Base-by-base conservation (phyloP, 345 rosid species). In the Citrus maxima region DNA sequence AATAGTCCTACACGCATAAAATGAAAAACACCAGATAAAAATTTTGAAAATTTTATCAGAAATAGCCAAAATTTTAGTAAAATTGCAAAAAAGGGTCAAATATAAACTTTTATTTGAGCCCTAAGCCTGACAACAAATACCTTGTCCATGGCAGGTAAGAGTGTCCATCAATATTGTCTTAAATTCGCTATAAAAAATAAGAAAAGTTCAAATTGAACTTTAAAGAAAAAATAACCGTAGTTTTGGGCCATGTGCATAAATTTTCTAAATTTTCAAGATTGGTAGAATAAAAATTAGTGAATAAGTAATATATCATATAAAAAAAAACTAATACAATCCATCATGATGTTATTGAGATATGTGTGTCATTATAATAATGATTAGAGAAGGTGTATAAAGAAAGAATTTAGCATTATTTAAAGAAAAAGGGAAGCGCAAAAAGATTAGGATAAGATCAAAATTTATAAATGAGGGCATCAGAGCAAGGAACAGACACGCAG, bases 391-490 rank as follows among this genome's bases (percentile, higher is more conserved):
- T 61, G 63, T 40, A 4, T 67, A 63, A 63, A 63, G 27, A 42
- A 40, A 35, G 66, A n/a, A 35, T 28, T 59, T 42, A 8, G 5
- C 14, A 2, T 73, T 16, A 3, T 40, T 37, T 27, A 63, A 64
- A 51, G 0, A 18, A 25, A 32, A 66, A 34, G 56, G 30, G 25
- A 28, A 72, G 51, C 59, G 42, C n/a, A 61, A 75, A 75, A 69
- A 69, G 9, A 27, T 24, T 54, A 58, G 68, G 80, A 82, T 70
- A 86, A 82, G 76, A 42, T 63, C 68, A 54, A 40, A 71, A 51
- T 18, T 42, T 49, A 51, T 10, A 59, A 61, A 61, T 18, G 54
- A 38, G 22, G 8, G 69, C 4, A 30, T 32, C 32, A 4, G 28
- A n/a, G 13, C 59, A n/a, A 74, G 38, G 24, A 42, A 37, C 54